phyloP scores from a whole-genome alignment of 2,329 filamentous ascomycete genomes.

The Epichloe typhina region DNA sequence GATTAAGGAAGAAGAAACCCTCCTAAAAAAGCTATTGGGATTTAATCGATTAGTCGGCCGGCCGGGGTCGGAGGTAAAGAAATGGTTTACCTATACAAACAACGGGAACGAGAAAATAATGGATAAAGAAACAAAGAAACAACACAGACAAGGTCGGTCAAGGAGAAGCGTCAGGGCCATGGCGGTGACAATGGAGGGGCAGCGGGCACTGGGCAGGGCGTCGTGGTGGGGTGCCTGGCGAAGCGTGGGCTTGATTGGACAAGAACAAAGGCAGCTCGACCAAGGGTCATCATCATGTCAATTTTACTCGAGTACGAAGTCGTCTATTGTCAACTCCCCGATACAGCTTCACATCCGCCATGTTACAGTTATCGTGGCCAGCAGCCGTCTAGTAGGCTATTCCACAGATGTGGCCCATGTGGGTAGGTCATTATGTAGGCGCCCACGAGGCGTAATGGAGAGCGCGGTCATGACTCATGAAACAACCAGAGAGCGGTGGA shows the following conservation, averaged over 20 bases:
- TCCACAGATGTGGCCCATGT: too few species aligned
- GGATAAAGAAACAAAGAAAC: background rate
- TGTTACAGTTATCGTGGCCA: too few species aligned
- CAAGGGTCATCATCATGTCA: too few species aligned
- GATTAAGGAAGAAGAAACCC: background rate
- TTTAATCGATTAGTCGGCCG: background rate
- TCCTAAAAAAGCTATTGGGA: background rate
- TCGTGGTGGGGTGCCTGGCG: slow-evolving; percentile 1
- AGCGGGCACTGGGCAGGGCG: background rate
- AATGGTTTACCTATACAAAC: background rate
- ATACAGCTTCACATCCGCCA: too few species aligned
- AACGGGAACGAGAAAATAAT: background rate
- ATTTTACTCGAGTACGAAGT: too few species aligned
- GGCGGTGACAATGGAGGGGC: slow-evolving; percentile 24
- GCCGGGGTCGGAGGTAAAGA: background rate
- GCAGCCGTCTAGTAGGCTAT: too few species aligned
- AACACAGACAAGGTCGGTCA: slow-evolving; percentile 6
- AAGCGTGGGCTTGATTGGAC: slow-evolving; percentile 5
- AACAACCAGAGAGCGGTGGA: too few species aligned
- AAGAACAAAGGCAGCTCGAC: background rate
- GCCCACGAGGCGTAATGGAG: too few species aligned
- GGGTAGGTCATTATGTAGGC: too few species aligned
- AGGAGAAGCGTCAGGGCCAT: slow-evolving; percentile 7
- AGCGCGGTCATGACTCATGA: too few species aligned
- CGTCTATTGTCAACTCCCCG: too few species aligned